phyloP scores from a whole-genome alignment of 2,329 filamentous ascomycete species.

The Tolypocladium tundrense region DNA sequence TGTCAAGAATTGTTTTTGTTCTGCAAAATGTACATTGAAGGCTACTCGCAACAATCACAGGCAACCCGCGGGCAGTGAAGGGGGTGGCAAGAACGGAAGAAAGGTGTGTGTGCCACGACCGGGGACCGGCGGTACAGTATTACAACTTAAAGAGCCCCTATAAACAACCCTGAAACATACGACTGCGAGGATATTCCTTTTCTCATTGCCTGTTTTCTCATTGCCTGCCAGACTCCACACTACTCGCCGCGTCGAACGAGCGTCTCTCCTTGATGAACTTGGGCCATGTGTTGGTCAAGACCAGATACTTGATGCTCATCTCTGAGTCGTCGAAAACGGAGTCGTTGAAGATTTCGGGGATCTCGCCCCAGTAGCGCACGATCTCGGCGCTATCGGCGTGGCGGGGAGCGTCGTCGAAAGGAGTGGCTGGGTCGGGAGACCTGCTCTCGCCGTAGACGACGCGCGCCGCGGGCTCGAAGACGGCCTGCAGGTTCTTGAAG shows the following conservation, averaged over 20 bases:
- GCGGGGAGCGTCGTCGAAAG: conserved; percentile 26
- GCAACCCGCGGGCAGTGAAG: background rate
- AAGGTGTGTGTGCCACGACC: background rate
- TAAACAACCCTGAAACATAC: background rate
- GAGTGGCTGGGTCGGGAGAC: conserved; percentile 30
- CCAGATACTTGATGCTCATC: conserved; percentile 53
- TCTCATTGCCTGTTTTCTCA: background rate
- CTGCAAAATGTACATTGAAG: background rate
- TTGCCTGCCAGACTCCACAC: conserved; percentile 5
- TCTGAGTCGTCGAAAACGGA: conserved; percentile 51
- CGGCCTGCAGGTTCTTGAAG: conserved; percentile 38
- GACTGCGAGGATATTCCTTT: background rate
- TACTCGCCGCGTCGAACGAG: conserved; percentile 16
- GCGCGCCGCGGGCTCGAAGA: conserved; percentile 46
- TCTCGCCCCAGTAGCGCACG: conserved; percentile 29
- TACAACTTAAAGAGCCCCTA: background rate
- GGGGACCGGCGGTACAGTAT: background rate
- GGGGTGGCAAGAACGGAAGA: background rate
- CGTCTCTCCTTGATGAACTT: conserved; percentile 40
- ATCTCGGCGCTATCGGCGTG: conserved; percentile 12
- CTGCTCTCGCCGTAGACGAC: conserved; percentile 29
- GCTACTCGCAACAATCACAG: background rate
- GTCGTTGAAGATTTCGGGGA: conserved; percentile 40
- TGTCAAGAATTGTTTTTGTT: background rate
- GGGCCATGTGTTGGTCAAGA: conserved; percentile 61